These are phyloP conservation scores for Calocybe gangraenosa DNA, from an alignment of 768 basidiomycete genomes.

Conservation along the genomic window DNA sequence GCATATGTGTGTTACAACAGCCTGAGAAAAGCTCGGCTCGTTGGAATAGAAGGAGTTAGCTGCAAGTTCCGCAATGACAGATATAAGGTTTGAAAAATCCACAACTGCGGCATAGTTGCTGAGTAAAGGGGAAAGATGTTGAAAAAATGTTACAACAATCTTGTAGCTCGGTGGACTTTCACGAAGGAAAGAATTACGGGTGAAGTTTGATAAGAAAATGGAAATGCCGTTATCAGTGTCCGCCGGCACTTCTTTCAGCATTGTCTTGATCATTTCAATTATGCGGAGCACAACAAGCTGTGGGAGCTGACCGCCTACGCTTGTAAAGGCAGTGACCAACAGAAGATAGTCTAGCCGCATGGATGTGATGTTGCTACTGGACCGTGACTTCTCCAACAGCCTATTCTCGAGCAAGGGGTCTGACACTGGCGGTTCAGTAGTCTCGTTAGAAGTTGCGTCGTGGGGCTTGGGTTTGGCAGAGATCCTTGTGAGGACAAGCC, in stretches of 20 bases:
- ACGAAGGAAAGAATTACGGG: slow-evolving; percentile 45
- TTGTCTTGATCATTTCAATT: slow-evolving; percentile 50
- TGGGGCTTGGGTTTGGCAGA: slow-evolving; percentile 39
- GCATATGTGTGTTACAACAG: slow-evolving; percentile 43
- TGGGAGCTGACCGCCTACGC: slow-evolving; percentile 45
- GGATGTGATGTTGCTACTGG: slow-evolving; percentile 47
- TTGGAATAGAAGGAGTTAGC: slow-evolving; percentile 43
- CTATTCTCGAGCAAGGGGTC: slow-evolving; percentile 28
- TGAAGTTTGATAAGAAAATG: slow-evolving; percentile 50
- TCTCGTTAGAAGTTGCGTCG: slow-evolving; percentile 27
- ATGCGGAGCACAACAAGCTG: slow-evolving; percentile 37
- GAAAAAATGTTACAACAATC: slow-evolving; percentile 47
- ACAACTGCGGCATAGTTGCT: slow-evolving; percentile 41
- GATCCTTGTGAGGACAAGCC: slow-evolving; percentile 45
- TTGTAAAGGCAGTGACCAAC: slow-evolving; percentile 45
- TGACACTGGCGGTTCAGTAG: slow-evolving; percentile 18
- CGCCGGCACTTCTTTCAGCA: slow-evolving; percentile 49
- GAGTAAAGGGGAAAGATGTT: slow-evolving; percentile 53
- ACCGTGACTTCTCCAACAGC: slow-evolving; percentile 37
- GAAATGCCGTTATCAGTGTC: slow-evolving; percentile 37
- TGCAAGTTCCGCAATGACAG: slow-evolving; percentile 43
- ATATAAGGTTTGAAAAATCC: slow-evolving; percentile 57
- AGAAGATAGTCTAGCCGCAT: slow-evolving; percentile 68
- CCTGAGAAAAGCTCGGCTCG: slow-evolving; percentile 45
- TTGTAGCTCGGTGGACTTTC: slow-evolving; percentile 41